A percentile compares a stretch with the other conserved stretches of the same genome.
Conservation (phyloP, 306 rosid genomes). For the Quercus engelmannii region DNA sequence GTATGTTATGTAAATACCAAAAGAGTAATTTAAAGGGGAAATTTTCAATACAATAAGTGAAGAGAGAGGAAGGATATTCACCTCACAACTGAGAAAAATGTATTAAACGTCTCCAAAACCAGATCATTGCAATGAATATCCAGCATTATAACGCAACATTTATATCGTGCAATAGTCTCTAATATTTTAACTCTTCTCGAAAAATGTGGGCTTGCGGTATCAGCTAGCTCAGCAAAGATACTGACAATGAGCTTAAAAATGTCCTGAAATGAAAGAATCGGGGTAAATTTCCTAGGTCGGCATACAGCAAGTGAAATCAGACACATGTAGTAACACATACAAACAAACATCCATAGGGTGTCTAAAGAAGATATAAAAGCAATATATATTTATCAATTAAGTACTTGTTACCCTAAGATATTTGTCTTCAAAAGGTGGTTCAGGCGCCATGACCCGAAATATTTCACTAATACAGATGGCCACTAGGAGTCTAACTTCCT, state of each 20-base stretch:
- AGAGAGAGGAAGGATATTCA: constrained; percentile 23
- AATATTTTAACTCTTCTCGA: constrained; percentile 75
- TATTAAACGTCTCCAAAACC: constrained; percentile 67
- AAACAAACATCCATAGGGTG: background rate
- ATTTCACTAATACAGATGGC: constrained; percentile 69
- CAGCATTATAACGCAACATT: constrained; percentile 81
- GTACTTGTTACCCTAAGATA: constrained; percentile 55
- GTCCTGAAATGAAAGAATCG: constrained; percentile 44
- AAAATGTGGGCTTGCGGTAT: constrained; percentile 57
- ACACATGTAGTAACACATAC: background rate
- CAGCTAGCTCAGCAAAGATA: constrained; percentile 70
- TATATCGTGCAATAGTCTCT: constrained; percentile 70
- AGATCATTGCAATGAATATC: constrained; percentile 69
- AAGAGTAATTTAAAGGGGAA: background rate
- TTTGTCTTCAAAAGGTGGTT: constrained; percentile 69
- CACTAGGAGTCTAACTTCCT: constrained; percentile 77
- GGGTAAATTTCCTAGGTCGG: constrained; percentile 8
- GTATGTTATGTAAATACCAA: background rate
- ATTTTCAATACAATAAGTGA: constrained; percentile 3
- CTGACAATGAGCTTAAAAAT: constrained; percentile 63
- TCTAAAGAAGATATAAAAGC: background rate
- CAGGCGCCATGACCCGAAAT: constrained; percentile 81
- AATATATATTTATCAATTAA: background rate
- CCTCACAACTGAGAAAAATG: constrained; percentile 83
- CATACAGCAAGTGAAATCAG: constrained; percentile 2